Conservation (phyloP, 306 rosid genomes). For the Gleditsia sinensis region DNA sequence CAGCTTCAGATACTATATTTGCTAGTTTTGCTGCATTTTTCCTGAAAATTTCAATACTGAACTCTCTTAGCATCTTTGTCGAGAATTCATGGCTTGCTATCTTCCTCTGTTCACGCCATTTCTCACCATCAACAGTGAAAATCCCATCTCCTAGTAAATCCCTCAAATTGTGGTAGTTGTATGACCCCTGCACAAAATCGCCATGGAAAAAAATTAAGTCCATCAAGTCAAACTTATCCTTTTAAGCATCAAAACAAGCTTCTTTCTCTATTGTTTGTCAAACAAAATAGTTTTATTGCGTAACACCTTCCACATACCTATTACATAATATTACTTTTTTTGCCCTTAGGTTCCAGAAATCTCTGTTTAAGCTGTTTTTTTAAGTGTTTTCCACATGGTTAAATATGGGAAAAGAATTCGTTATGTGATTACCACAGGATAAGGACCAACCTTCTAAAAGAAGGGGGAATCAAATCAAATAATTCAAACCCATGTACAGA, state of each 20-base stretch:
- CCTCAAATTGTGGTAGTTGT: conserved; percentile 61
- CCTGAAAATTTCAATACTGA: conserved; percentile 57
- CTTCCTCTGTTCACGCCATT: conserved; percentile 86
- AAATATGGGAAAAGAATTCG: too few relatives aligned
- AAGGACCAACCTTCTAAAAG: neutral
- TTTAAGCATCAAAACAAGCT: neutral
- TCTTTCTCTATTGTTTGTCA: neutral
- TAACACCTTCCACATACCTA: too few relatives aligned
- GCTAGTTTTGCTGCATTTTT: conserved; percentile 72
- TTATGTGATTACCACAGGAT: neutral
- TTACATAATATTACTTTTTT: too few relatives aligned
- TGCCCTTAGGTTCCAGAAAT: neutral
- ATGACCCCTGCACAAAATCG: conserved; percentile 55
- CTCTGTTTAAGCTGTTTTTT: too few relatives aligned
- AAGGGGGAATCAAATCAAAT: neutral
- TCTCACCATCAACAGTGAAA: conserved; percentile 79
- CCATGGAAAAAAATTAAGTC: conserved; percentile 10
- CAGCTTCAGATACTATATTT: conserved; percentile 58
- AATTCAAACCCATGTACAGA: neutral
- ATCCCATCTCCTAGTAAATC: conserved; percentile 93
- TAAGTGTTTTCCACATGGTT: too few relatives aligned
- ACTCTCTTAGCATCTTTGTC: conserved; percentile 64
- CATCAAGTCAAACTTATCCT: neutral
- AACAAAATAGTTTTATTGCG: neutral
- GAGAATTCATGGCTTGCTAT: conserved; percentile 77